Conservation (phyloP, 306 rosid species). For the Begonia loranthoides region DNA sequence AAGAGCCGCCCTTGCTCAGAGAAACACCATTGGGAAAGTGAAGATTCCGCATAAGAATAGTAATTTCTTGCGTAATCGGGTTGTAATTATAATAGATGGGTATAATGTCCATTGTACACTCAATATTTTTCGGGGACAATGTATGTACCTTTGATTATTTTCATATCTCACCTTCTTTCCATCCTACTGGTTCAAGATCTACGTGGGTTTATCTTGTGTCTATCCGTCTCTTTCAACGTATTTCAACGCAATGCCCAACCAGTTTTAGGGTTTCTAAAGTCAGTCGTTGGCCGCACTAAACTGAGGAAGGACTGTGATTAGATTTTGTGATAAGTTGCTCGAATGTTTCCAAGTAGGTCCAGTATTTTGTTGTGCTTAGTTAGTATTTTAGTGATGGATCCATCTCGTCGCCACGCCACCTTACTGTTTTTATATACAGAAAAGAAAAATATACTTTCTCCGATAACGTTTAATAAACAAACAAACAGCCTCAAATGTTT, state of each 20-base stretch:
- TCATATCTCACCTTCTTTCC: conserved; percentile 51
- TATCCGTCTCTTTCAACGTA: conserved; percentile 64
- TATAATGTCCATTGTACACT: too few relatives aligned
- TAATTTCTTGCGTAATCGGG: conserved; percentile 54
- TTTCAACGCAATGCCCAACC: conserved; percentile 39
- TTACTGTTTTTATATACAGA: conserved; percentile 11
- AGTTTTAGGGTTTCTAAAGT: conserved; percentile 25
- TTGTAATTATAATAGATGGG: too few relatives aligned
- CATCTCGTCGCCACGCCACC: too few relatives aligned
- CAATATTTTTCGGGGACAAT: too few relatives aligned
- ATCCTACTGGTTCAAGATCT: conserved; percentile 55
- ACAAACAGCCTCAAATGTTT: conserved; percentile 1
- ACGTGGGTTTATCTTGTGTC: conserved; percentile 57
- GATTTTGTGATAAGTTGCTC: too few relatives aligned
- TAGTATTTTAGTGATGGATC: too few relatives aligned
- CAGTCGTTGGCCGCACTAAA: too few relatives aligned
- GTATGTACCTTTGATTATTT: too few relatives aligned
- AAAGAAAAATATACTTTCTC: conserved; percentile 6
- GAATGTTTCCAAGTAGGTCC: too few relatives aligned
- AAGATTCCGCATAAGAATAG: conserved; percentile 57
- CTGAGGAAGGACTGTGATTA: too few relatives aligned
- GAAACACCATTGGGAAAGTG: conserved; percentile 90
- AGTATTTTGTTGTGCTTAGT: too few relatives aligned
- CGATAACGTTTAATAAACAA: too few relatives aligned
- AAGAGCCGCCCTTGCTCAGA: conserved; percentile 81